Percentiles rank a stretch among this genome's conserved stretches.
These are phyloP conservation scores for Athelia psychrophila DNA, from an alignment of 1,284 basidiomycete species.

Conservation along the genomic window DNA sequence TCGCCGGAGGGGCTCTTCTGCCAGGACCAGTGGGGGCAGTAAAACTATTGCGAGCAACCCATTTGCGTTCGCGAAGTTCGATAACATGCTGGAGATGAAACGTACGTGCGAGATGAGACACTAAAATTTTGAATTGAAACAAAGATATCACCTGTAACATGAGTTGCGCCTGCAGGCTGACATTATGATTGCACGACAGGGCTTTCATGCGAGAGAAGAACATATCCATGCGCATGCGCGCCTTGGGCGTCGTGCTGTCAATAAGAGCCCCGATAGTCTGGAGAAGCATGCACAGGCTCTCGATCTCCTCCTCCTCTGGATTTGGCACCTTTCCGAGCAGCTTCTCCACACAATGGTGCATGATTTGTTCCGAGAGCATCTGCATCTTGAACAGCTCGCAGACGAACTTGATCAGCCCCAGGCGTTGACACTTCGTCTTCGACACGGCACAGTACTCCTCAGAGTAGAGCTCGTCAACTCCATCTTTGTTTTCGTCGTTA, in stretches of 20 bases:
- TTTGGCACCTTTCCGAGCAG: slow-evolving; percentile 88
- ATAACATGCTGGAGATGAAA: slow-evolving; percentile 67
- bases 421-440: slow-evolving; percentile 87
- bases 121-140: slow-evolving; percentile 3
- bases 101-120: slow-evolving; percentile 5
- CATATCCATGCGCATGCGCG: slow-evolving; percentile 85
- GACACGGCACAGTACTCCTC: too few species aligned
- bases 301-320: slow-evolving; percentile 97
- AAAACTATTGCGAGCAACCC: slow-evolving; percentile 72
- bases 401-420: slow-evolving; percentile 96
- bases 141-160: slow-evolving; percentile 91
- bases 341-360: slow-evolving; percentile 96
- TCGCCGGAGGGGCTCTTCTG: background rate
- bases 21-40: slow-evolving; percentile 87
- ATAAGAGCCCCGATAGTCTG: slow-evolving; percentile 85
- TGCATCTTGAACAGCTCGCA: slow-evolving; percentile 97
- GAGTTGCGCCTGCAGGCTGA: slow-evolving; percentile 88
- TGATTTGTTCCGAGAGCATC: slow-evolving; percentile 93
- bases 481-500: too few species aligned
- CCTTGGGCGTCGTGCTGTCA: slow-evolving; percentile 83
- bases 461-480: too few species aligned
- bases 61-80: slow-evolving; percentile 83
- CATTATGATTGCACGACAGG: slow-evolving; percentile 69
- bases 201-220: slow-evolving; percentile 92
- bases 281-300: slow-evolving; percentile 91